Percentiles rank a stretch among this genome's conserved stretches.
phyloP scores from a whole-genome alignment of 2,329 filamentous ascomycete species.

The Exophiala dermatitidis region DNA sequence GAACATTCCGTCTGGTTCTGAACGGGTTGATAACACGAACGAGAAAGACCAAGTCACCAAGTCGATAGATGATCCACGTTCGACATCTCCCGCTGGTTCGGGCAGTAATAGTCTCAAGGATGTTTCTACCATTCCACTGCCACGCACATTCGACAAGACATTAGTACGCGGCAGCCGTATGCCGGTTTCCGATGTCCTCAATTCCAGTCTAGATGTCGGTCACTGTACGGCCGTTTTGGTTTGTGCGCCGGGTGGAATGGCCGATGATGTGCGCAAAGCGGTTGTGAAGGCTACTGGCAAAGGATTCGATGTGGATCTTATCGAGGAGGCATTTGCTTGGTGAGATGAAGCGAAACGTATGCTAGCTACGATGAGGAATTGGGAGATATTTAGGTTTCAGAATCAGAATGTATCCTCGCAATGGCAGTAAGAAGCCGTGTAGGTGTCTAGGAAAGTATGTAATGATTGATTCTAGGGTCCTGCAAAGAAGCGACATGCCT shows the following conservation, averaged over 20 bases:
- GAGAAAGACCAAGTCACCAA: background rate
- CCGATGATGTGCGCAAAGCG: slow-evolving; percentile 32
- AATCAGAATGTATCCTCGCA: too few species aligned
- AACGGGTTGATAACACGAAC: too few species aligned
- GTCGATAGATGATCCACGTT: background rate
- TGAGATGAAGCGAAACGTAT: slow-evolving; percentile 6
- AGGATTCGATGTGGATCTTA: slow-evolving; percentile 32
- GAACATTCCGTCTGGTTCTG: background rate
- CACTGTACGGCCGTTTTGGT: slow-evolving; percentile 33
- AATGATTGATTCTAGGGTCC: slow-evolving; percentile 28
- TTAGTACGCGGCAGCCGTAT: slow-evolving; percentile 1
- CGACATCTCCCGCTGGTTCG: background rate
- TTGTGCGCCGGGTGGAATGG: slow-evolving; percentile 34
- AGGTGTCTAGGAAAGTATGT: too few species aligned
- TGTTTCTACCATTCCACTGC: background rate
- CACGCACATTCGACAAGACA: background rate
- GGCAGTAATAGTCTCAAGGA: background rate
- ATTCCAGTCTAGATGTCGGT: background rate
- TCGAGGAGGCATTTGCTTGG: slow-evolving; percentile 36
- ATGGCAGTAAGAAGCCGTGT: too few species aligned
- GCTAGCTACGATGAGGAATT: too few species aligned
- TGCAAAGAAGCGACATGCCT: slow-evolving; percentile 77
- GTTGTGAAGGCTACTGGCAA: slow-evolving; percentile 30
- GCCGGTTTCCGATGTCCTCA: background rate
- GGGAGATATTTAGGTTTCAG: too few species aligned